A percentile compares a stretch with the other conserved stretches of the same genome.
These are phyloP conservation scores for Exophiala spinifera DNA, from an alignment of 2,329 filamentous ascomycete species.

Conservation along the genomic window DNA sequence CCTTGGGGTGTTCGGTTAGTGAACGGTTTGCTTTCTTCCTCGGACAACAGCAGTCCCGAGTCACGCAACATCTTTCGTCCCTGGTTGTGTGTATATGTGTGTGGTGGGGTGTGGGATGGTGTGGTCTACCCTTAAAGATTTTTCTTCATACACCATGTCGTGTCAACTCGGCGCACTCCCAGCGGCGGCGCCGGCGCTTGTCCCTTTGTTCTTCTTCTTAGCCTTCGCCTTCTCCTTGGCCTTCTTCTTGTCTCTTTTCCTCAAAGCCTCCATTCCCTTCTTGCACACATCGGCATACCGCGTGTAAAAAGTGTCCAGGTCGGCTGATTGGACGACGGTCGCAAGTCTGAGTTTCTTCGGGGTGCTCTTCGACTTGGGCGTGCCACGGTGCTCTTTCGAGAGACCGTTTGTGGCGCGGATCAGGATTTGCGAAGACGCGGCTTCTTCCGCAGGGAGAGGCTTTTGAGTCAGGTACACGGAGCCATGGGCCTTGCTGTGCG, in stretches of 20 bases:
- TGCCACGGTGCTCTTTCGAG: slow-evolving; percentile 41
- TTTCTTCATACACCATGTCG: too few relatives aligned
- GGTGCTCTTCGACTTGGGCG: slow-evolving; percentile 37
- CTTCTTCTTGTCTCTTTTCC: slow-evolving; percentile 90
- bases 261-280: slow-evolving; percentile 79
- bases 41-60: too few relatives aligned
- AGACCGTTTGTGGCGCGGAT: slow-evolving; percentile 83
- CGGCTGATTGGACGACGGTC: slow-evolving; percentile 73
- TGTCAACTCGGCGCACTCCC: too few relatives aligned
- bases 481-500: slow-evolving; percentile 40
- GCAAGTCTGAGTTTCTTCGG: slow-evolving; percentile 75
- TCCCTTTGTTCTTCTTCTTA: slow-evolving; percentile 52
- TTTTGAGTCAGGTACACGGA: slow-evolving; percentile 47
- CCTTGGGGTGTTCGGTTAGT: too few relatives aligned
- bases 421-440: slow-evolving; percentile 67
- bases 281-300: slow-evolving; percentile 91
- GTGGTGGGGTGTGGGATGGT: too few relatives aligned
- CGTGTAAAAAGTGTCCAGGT: slow-evolving; percentile 75
- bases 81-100: not conserved
- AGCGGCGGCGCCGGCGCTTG: not conserved
- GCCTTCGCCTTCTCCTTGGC: slow-evolving; percentile 75
- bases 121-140: too few relatives aligned
- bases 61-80: not conserved
- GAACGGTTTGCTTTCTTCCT: too few relatives aligned
- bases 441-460: slow-evolving; percentile 51